Evolutionary conservation across 2,329 filamentous ascomycete genomes (phyloP).

Genomic region (Corynespora cassiicola): DNA sequence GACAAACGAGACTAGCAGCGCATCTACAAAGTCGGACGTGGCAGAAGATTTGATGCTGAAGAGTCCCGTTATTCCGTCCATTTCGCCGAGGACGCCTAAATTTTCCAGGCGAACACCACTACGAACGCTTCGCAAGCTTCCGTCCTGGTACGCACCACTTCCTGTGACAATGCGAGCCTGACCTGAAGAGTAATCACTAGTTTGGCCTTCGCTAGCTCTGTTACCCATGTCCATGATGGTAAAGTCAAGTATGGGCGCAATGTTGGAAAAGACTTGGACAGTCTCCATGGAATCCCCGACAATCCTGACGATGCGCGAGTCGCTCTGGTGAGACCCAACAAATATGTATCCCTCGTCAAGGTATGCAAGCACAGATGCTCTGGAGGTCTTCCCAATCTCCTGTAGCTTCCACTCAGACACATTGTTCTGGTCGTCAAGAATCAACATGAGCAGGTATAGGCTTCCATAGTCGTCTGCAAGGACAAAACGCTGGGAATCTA

Average conservation of each 20-base stretch:
- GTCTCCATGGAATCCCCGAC: constrained; percentile 67
- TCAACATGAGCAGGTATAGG: constrained; percentile 82
- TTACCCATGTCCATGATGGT: constrained; percentile 96
- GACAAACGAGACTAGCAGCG: constrained; percentile 79
- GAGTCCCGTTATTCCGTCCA: constrained; percentile 75
- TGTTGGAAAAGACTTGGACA: constrained; percentile 79
- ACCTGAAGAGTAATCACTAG: constrained; percentile 91
- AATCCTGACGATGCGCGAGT: constrained; percentile 81
- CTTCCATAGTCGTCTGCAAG: constrained; percentile 90
- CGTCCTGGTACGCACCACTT: constrained; percentile 88
- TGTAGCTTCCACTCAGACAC: constrained; percentile 77
- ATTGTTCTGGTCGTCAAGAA: constrained; percentile 67
- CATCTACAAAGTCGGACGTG: constrained; percentile 64
- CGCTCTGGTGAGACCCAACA: constrained; percentile 89
- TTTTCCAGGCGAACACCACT: constrained; percentile 95
- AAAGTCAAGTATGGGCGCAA: constrained; percentile 92
- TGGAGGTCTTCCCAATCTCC: constrained; percentile 71
- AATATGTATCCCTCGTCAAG: constrained; percentile 77
- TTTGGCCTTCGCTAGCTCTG: constrained; percentile 76
- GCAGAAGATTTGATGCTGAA: constrained; percentile 69
- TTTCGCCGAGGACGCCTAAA: constrained; percentile 78
- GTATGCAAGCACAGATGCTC: constrained; percentile 80
- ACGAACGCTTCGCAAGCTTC: constrained; percentile 85
- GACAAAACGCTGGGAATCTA: constrained; percentile 83
- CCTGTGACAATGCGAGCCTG: constrained; percentile 93